Base-by-base conservation (phyloP, 2,329 filamentous ascomycete genomes). In the Ascochyta rabiei region DNA sequence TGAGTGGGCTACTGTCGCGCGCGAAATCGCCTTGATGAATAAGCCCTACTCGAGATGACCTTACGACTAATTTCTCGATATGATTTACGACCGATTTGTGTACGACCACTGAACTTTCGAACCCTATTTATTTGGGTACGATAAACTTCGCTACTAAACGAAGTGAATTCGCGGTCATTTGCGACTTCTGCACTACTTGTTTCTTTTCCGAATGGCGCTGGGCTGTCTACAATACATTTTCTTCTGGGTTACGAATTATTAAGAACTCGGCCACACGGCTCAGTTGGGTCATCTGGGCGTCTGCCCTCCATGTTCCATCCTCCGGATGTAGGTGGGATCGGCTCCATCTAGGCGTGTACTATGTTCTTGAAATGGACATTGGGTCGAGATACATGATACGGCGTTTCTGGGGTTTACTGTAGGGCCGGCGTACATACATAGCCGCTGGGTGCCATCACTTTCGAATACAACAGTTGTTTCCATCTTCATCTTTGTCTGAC, bases 1-100 rank as follows among this genome's bases (percentile, higher is more conserved):
- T 26, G 95, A 98, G 76, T 99, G 95, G 95, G 84, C 85, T 7
- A 90, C 91, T 42, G 89, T 98, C 57, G 84, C 91, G 6, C 84
- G 92, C 62, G 93, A 98, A 76, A 93, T 99, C 63, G 93, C 95
- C 4, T 81, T 93, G 24, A 96, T 99, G 91, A 99, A 99, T 72
- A 88, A 90, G 67, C 95, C 95, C 15, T 98, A 98, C 76, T 88
- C 90, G 16, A 82, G 89, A 75, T 90, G 79, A 73, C 64, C 26
- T 56, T 47, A 46, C 43, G 52, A 44, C 30, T 48, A 44, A 41
- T 35, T 53, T 40, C 21, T 43, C 37, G 40, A 58, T 56, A 66
- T 49, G 64, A 66, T 44, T 67, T 37, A 67, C 53, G 64, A 67
- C 56, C 42, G 40, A 48, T 18, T 52, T 57, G 51, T 68, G 61